A percentile compares a stretch with the other conserved stretches of the same genome.
Evolutionary conservation across 2,329 filamentous ascomycete genomes (phyloP).

Genomic region (Cryphonectria carpinicola): DNA sequence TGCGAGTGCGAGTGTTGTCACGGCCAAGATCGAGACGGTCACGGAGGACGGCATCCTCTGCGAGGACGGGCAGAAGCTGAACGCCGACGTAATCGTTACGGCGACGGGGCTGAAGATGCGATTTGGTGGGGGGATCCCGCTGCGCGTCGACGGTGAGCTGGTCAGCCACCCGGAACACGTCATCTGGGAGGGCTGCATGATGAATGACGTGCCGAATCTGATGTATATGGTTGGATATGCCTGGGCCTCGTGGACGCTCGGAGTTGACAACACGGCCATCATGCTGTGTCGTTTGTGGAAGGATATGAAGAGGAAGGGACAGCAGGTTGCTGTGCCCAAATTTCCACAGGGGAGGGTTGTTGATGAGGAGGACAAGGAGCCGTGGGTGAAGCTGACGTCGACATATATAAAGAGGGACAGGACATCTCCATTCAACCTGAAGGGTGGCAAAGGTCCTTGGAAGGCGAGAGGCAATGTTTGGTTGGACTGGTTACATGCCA

Average conservation of each 20-base stretch:
- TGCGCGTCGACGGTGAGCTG: constrained; percentile 18
- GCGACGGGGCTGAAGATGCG: constrained; percentile 56
- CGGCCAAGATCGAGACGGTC: constrained; percentile 50
- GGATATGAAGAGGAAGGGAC: constrained; percentile 12
- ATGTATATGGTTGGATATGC: constrained; percentile 63
- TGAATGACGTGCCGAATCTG: constrained; percentile 65
- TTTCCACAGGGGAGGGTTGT: background rate
- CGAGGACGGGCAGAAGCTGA: constrained; percentile 46
- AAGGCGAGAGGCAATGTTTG: constrained; percentile 20
- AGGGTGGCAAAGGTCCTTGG: constrained; percentile 12
- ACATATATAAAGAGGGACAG: constrained; percentile 18
- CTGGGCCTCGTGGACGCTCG: constrained; percentile 65
- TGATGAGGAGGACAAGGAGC: background rate
- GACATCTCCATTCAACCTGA: background rate
- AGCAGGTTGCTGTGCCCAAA: constrained; percentile 12
- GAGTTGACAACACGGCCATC: constrained; percentile 49
- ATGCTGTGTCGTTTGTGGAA: constrained; percentile 16
- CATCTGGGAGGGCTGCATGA: constrained; percentile 62
- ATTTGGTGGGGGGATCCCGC: constrained; percentile 15
- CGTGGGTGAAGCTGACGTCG: background rate
- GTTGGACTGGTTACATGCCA: constrained; percentile 21
- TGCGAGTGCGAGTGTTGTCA: constrained; percentile 46
- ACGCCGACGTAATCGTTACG: constrained; percentile 66
- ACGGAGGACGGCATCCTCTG: constrained; percentile 50
- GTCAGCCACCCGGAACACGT: constrained; percentile 6